Conservation (phyloP, 257 asterid species). For the Scutellaria baicalensis region DNA sequence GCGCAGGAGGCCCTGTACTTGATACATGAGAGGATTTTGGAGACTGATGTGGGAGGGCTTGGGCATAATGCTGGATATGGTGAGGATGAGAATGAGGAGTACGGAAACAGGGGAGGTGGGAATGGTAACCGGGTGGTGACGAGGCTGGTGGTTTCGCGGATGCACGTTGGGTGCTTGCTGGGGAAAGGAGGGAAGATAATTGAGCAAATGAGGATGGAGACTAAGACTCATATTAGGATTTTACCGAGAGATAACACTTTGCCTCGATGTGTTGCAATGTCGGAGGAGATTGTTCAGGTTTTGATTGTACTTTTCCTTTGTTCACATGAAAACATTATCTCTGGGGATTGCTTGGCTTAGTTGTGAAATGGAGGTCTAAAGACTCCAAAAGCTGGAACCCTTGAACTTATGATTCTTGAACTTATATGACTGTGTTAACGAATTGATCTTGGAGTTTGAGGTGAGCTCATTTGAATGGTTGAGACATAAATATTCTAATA, state of each 20-base stretch:
- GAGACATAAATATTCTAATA: background rate
- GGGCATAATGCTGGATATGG: slow-evolving; percentile 36
- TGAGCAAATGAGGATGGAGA: slow-evolving; percentile 89
- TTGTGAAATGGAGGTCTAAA: background rate
- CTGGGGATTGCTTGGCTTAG: slow-evolving; percentile 9
- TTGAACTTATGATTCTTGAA: slow-evolving; percentile 6
- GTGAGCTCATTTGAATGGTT: slow-evolving; percentile 2
- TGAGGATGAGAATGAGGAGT: slow-evolving; percentile 45
- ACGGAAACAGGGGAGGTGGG: slow-evolving; percentile 37
- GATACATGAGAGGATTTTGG: slow-evolving; percentile 87
- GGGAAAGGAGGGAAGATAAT: slow-evolving; percentile 97
- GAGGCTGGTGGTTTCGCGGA: slow-evolving; percentile 79
- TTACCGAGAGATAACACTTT: slow-evolving; percentile 72
- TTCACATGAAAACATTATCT: slow-evolving; percentile 10
- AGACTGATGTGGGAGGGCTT: slow-evolving; percentile 48
- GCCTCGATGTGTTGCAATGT: slow-evolving; percentile 82
- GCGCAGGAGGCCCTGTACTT: slow-evolving; percentile 86
- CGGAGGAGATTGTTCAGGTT: slow-evolving; percentile 99
- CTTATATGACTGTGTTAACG: slow-evolving; percentile 9
- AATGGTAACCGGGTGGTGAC: slow-evolving; percentile 49
- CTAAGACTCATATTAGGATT: slow-evolving; percentile 87
- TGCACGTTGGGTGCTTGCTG: slow-evolving; percentile 85
- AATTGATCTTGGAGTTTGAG: background rate
- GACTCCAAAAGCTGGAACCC: slow-evolving; percentile 4
- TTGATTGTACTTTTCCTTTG: slow-evolving; percentile 18